phyloP scores from a whole-genome alignment of 139 green algal genomes.

The Auxenochlorella pyrenoidosa region DNA sequence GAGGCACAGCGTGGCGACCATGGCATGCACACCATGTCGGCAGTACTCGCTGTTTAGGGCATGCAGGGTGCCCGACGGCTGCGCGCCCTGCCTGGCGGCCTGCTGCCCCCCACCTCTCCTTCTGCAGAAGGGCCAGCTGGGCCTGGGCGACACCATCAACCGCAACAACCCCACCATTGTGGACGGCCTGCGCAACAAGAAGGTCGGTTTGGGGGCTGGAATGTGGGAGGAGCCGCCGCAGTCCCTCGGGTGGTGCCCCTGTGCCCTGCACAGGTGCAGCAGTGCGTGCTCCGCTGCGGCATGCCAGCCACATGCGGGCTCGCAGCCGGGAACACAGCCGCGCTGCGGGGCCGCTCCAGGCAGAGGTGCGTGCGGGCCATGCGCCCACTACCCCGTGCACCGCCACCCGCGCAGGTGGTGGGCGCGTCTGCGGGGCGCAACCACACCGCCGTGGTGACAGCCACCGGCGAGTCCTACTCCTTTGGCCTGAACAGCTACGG shows the following conservation, averaged over 20 bases:
- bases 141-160: slow-evolving; percentile 81
- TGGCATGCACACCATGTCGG: no score
- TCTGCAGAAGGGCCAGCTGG: slow-evolving; percentile 88
- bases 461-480: slow-evolving; percentile 59
- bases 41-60: not conserved
- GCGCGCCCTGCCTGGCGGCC: not conserved
- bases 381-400: not conserved
- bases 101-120: not conserved
- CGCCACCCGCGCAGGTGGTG: slow-evolving; percentile 28
- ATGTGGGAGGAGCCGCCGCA: no score
- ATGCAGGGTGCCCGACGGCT: not conserved
- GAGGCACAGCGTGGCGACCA: no score
- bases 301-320: not conserved
- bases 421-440: slow-evolving; percentile 64
- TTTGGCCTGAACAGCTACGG: slow-evolving; percentile 89
- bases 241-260: no score
- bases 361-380: not conserved
- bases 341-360: not conserved
- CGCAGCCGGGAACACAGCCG: no score
- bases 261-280: no score
- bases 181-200: slow-evolving; percentile 59
- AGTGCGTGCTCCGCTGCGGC: not conserved
- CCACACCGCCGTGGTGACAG: slow-evolving; percentile 79
- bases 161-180: slow-evolving; percentile 81
- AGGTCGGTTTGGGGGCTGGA: slow-evolving; percentile 55